A percentile compares a stretch with the other conserved stretches of the same genome.
Conservation (phyloP, 73 alveolate genomes). For the Tetrahymena elliotti region DNA sequence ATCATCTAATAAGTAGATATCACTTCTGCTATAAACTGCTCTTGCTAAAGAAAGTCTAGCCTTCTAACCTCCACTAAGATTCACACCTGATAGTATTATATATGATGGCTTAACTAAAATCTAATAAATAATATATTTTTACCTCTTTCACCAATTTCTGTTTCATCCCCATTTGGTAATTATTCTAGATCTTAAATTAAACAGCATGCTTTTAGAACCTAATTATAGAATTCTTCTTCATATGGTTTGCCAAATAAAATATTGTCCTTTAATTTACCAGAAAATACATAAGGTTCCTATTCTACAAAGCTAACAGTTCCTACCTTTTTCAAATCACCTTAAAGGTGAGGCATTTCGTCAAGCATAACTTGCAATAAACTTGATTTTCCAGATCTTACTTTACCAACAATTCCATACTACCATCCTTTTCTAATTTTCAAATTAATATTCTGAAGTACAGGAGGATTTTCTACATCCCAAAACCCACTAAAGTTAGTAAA, state of each 20-base stretch:
- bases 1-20: constrained; percentile 77
- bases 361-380: constrained; percentile 16
- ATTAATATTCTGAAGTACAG: constrained; percentile 11
- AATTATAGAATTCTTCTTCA: constrained; percentile 33
- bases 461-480: not conserved
- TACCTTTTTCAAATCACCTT: not conserved
- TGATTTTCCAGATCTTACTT: constrained; percentile 50
- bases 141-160: constrained; percentile 77
- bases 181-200: constrained; percentile 42
- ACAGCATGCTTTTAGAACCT: constrained; percentile 40
- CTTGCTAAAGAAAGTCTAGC: constrained; percentile 94
- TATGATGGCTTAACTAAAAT: not conserved
- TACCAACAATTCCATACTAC: constrained; percentile 32
- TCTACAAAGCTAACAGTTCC: constrained; percentile 36
- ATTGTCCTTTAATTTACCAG: constrained; percentile 53
- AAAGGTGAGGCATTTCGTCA: constrained; percentile 15
- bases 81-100: constrained; percentile 23
- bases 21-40: constrained; percentile 84
- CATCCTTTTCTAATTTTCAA: constrained; percentile 33
- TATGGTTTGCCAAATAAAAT: constrained; percentile 50
- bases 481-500: not conserved
- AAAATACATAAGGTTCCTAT: constrained; percentile 39
- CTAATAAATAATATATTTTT: not conserved
- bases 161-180: constrained; percentile 39
- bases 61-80: constrained; percentile 90